Evolutionary conservation across 495 filamentous ascomycete species (phyloP).

Genomic region (Daldinia childiae): DNA sequence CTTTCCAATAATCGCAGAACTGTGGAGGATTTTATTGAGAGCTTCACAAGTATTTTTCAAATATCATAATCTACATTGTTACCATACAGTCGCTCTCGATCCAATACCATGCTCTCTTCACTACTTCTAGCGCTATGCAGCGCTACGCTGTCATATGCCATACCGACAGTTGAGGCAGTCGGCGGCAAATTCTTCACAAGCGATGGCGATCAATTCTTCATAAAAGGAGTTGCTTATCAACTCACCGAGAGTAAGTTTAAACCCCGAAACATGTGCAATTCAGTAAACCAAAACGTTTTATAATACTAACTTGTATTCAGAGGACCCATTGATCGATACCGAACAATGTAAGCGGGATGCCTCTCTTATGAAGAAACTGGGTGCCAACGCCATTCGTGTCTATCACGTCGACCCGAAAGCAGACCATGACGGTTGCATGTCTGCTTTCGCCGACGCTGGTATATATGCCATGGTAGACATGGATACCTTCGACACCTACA

Average conservation of each 20-base stretch:
- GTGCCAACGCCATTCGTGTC: conserved; percentile 86
- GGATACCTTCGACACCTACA: conserved; percentile 83
- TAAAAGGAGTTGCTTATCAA: conserved; percentile 85
- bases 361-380: conserved; percentile 78
- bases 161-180: conserved; percentile 70
- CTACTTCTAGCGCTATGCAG: conserved; percentile 46
- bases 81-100: conserved; percentile 19
- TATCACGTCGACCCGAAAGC: conserved; percentile 81
- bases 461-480: conserved; percentile 87
- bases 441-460: conserved; percentile 70
- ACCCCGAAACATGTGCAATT: neutral
- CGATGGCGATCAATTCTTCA: conserved; percentile 80
- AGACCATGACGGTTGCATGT: conserved; percentile 79
- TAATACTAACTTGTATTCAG: conserved; percentile 29
- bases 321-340: conserved; percentile 79
- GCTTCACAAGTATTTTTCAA: neutral
- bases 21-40: neutral
- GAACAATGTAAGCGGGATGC: conserved; percentile 83
- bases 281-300: neutral
- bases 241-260: conserved; percentile 50
- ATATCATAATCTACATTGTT: neutral
- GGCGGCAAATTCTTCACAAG: conserved; percentile 88
- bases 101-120: conserved; percentile 49
- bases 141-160: conserved; percentile 48
- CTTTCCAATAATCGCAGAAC: conserved; percentile 3